Evolutionary conservation across 768 basidiomycete species (phyloP).

Genomic region (Lyophyllum shimeji): DNA sequence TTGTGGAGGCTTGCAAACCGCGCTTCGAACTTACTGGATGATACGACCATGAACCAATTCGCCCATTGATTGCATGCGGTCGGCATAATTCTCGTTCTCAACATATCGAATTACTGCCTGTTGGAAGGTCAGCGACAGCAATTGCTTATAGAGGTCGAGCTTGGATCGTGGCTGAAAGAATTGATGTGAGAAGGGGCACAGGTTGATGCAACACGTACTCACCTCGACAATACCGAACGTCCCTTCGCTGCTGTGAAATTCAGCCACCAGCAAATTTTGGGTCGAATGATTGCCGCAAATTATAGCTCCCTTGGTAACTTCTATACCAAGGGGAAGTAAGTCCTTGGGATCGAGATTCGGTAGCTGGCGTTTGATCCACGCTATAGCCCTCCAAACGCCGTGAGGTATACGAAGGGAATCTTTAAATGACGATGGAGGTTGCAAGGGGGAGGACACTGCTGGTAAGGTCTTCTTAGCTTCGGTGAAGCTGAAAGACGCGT

Average conservation of each 20-base stretch:
- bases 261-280: conserved; percentile 75
- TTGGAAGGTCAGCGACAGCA: conserved; percentile 70
- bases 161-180: conserved; percentile 71
- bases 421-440: conserved; percentile 29
- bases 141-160: conserved; percentile 81
- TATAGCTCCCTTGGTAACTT: conserved; percentile 77
- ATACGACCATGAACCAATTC: conserved; percentile 57
- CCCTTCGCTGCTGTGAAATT: conserved; percentile 77
- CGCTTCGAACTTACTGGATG: conserved; percentile 36
- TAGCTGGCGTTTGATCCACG: conserved; percentile 59
- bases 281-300: conserved; percentile 87
- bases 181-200: not conserved
- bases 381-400: conserved; percentile 38
- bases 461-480: not conserved
- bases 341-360: conserved; percentile 79
- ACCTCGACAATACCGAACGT: conserved; percentile 80
- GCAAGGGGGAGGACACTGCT: conserved; percentile 28
- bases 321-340: conserved; percentile 82
- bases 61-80: conserved; percentile 66
- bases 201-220: not conserved
- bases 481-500: not conserved
- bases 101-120: conserved; percentile 62
- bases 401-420: conserved; percentile 33
- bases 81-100: conserved; percentile 75
- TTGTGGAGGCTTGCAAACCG: not conserved